Percentiles rank a stretch among this genome's conserved stretches.
These are phyloP conservation scores for Plasmodium sp. DNA, from an alignment of 169 alveolate genomes.

Conservation along the genomic window DNA sequence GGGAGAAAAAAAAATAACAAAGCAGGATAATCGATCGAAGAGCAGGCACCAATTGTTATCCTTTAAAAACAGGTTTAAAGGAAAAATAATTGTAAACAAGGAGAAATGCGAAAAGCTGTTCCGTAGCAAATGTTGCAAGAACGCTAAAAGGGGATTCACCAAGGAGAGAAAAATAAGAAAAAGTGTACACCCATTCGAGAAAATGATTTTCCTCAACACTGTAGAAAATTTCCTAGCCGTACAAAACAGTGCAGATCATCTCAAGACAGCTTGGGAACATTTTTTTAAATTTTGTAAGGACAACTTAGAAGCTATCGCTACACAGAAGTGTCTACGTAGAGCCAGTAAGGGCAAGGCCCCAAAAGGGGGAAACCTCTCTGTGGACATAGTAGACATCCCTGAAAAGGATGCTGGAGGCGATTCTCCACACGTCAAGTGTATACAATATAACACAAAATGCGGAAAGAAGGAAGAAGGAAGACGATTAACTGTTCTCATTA, in stretches of 20 bases:
- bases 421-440: not conserved
- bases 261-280: not conserved
- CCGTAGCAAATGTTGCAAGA: not conserved
- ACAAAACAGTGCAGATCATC: not conserved
- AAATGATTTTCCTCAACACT: not conserved
- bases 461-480: not conserved
- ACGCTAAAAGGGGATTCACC: not conserved
- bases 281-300: not conserved
- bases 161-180: not conserved
- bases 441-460: not conserved
- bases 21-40: not conserved
- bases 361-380: not conserved
- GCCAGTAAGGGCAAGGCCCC: not conserved
- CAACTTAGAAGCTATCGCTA: not conserved
- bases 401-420: not conserved
- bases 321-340: not conserved
- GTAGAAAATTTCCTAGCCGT: not conserved
- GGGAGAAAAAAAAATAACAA: not conserved
- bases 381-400: not conserved
- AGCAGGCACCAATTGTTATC: not conserved
- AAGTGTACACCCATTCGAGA: not conserved
- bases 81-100: not conserved
- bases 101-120: not conserved
- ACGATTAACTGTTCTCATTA: not conserved
- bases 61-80: constrained; percentile 5